A percentile compares a stretch with the other conserved stretches of the same genome.
Conservation (phyloP, 805 yeast genomes). For the Starmerella stigmatis region DNA sequence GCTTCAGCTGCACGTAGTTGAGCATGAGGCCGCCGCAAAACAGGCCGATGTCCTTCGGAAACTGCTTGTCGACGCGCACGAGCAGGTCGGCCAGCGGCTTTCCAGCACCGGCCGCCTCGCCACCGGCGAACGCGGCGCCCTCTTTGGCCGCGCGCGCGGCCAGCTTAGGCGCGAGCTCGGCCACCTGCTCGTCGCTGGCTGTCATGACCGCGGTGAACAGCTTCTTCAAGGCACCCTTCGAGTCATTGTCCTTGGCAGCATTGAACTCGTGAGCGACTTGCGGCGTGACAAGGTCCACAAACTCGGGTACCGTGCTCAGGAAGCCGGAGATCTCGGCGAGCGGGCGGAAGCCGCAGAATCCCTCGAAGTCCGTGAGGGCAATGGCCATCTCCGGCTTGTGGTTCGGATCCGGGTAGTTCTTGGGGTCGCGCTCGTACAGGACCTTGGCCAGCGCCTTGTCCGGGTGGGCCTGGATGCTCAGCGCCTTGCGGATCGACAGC, state of each 20-base stretch:
- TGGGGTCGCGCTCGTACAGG: conserved; percentile 73
- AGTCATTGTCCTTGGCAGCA: conserved; percentile 35
- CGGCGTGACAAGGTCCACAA: conserved; percentile 59
- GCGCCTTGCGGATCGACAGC: conserved; percentile 80
- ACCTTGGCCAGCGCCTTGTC: conserved; percentile 73
- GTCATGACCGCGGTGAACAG: conserved; percentile 81
- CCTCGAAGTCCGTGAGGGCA: conserved; percentile 92
- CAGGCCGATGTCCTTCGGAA: conserved; percentile 87
- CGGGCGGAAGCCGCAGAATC: conserved; percentile 96
- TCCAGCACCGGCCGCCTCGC: conserved; percentile 29
- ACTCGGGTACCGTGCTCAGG: conserved; percentile 66
- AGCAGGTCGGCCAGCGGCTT: conserved; percentile 59
- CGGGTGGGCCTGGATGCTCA: conserved; percentile 96
- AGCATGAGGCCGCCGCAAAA: conserved; percentile 91
- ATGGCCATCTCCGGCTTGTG: conserved; percentile 99
- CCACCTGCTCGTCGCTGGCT: conserved; percentile 52
- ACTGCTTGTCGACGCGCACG: conserved; percentile 69
- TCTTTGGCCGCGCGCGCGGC: conserved; percentile 52
- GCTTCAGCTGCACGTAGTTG: conserved; percentile 69
- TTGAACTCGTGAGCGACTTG: conserved; percentile 43
- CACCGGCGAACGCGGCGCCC: conserved; percentile 27
- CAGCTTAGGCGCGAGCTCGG: conserved; percentile 48
- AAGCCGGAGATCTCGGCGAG: conserved; percentile 61
- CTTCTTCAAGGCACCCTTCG: conserved; percentile 57
- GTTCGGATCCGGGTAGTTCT: conserved; percentile 92